Evolutionary conservation across 257 asterid species (phyloP).

Genomic region (Gentiana straminea): DNA sequence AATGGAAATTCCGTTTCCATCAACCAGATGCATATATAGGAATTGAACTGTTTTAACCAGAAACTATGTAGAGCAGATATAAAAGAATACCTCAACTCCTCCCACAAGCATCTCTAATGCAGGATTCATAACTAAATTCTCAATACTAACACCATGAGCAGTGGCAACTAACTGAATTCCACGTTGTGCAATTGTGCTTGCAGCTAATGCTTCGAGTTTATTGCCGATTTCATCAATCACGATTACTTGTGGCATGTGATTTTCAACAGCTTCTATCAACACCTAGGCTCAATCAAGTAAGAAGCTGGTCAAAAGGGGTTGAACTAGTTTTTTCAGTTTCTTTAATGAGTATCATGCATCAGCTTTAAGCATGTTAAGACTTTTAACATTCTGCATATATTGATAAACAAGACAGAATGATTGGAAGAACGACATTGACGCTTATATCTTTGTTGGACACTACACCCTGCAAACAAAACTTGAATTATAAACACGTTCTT

Average conservation of each 20-base stretch:
- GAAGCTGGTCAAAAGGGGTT: too few species aligned
- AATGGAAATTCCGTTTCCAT: neutral
- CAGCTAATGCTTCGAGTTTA: slow-evolving; percentile 92
- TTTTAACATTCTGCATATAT: too few species aligned
- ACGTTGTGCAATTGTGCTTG: slow-evolving; percentile 97
- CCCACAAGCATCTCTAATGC: slow-evolving; percentile 97
- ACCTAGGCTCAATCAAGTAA: slow-evolving; percentile 31
- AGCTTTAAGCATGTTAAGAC: too few species aligned
- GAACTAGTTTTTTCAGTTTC: too few species aligned
- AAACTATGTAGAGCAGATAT: neutral
- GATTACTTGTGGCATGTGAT: slow-evolving; percentile 98
- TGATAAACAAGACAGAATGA: too few species aligned
- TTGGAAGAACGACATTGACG: too few species aligned
- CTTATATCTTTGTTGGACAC: too few species aligned
- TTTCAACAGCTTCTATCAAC: slow-evolving; percentile 95
- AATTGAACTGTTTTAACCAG: neutral
- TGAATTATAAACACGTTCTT: too few species aligned
- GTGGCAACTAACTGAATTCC: slow-evolving; percentile 99
- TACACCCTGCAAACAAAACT: too few species aligned
- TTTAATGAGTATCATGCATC: too few species aligned
- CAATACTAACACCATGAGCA: slow-evolving; percentile 95
- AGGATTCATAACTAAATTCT: slow-evolving; percentile 89
- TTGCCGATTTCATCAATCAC: slow-evolving; percentile 98
- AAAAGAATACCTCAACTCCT: slow-evolving; percentile 71
- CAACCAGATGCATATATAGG: slow-evolving; percentile 1